Conservation (phyloP, 176 grass and related monocot genomes). For the Phragmites australis region DNA sequence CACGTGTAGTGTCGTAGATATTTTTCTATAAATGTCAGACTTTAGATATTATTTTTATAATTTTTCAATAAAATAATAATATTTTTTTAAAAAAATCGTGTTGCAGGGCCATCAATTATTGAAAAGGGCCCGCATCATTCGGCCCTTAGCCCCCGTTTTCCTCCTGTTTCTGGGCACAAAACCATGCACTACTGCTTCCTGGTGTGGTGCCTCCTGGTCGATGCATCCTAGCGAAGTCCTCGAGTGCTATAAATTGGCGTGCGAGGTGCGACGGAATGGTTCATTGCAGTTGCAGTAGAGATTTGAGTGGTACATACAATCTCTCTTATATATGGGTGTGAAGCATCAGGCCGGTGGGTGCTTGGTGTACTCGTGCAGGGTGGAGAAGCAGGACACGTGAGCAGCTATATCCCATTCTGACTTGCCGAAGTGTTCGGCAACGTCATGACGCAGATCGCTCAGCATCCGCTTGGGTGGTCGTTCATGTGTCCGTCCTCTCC, state of each 20-base stretch:
- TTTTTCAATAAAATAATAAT: too few species aligned
- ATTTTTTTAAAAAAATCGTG: too few species aligned
- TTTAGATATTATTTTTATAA: too few species aligned
- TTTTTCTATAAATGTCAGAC: too few species aligned
- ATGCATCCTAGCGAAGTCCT: too few species aligned
- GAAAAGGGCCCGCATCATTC: not conserved
- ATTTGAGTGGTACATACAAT: not conserved
- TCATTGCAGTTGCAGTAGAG: not conserved
- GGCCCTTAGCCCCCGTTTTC: conserved; percentile 8
- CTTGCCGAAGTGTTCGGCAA: too few species aligned
- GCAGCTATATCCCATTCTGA: not conserved
- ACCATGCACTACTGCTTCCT: not conserved
- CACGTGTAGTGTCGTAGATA: too few species aligned
- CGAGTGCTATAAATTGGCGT: not conserved
- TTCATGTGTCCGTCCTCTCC: conserved; percentile 47
- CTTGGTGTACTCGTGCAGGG: conserved; percentile 24
- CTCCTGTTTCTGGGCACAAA: conserved; percentile 24
- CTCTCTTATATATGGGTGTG: too few species aligned
- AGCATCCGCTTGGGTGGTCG: not conserved
- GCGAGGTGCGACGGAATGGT: not conserved
- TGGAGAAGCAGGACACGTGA: conserved; percentile 65
- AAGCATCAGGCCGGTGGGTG: too few species aligned
- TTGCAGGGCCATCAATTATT: not conserved
- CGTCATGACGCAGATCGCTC: too few species aligned
- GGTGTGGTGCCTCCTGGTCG: not conserved